Conservation (phyloP, 345 rosid species). For the Syzygium aromaticum region DNA sequence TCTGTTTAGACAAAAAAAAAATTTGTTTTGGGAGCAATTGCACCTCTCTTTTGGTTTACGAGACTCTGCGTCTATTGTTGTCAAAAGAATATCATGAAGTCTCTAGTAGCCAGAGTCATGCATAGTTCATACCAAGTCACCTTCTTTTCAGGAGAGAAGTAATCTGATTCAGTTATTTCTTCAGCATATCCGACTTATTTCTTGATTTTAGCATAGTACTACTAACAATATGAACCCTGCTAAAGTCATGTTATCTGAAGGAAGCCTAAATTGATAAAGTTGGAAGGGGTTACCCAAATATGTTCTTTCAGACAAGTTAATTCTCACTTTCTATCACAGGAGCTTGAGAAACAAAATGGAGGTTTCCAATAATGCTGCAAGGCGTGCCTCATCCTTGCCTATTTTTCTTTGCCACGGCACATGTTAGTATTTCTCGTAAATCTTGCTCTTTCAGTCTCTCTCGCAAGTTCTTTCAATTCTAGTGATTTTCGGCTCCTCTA, state of each 20-base stretch:
- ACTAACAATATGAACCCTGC: background rate
- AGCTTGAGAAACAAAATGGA: conserved; percentile 30
- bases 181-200: background rate
- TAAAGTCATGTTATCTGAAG: background rate
- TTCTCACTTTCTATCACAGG: conserved; percentile 10
- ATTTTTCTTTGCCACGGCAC: conserved; percentile 35
- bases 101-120: background rate
- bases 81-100: background rate
- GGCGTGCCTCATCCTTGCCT: conserved; percentile 44
- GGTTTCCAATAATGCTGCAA: conserved; percentile 26
- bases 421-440: conserved; percentile 2
- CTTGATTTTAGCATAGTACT: background rate
- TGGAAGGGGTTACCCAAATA: background rate
- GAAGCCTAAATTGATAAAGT: background rate
- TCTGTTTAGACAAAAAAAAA: background rate
- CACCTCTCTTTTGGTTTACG: background rate
- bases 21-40: background rate
- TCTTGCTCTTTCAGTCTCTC: background rate
- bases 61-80: background rate
- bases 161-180: background rate
- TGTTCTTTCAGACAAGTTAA: background rate
- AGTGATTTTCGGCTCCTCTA: background rate
- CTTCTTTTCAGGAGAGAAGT: background rate
- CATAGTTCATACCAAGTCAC: background rate
- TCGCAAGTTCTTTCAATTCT: background rate